Base-by-base conservation (phyloP, 257 asterid species). In the Plantago ovata region DNA sequence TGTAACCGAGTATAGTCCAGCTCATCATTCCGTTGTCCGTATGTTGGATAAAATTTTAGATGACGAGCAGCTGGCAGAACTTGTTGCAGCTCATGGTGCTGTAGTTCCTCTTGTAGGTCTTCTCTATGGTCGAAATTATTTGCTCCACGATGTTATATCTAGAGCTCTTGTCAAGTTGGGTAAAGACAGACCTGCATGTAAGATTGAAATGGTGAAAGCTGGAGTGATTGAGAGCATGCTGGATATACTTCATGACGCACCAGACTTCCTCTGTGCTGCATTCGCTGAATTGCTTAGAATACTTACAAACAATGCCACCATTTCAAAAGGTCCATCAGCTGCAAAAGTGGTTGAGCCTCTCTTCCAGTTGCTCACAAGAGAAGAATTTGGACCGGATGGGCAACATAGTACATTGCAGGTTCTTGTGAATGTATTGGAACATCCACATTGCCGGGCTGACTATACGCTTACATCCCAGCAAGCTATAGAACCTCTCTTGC, bases 171-270 rank as follows among this genome's bases (percentile, higher is more conserved):
- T 93, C 61, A 93, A 93, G 84, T 71, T 93, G 52, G 97, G 96
- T 56, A 93, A 89, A 72, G 97, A 93, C 68, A 79, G 98, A 77
- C 97, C 98, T 48, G 80, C 85, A 6, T 86, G 97, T 69, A 93
- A 93, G 87, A 80, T 84, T 78, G 98, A 93, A 68, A 93, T 93
- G 98, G 96, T 89, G 76, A 93, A 93, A 77, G 93, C 97, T 24
- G 98, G 95, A 32, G 84, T 79, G 18, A 74, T 86, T 33, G 98
- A 86, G 74, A 69, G 91, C 42, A 69, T 77, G 59, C 96, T 93
- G 41, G 94, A 86, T 57, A 86, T 93, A 55, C 89, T 89, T 48
- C 90, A 86, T 11, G 98, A 93, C 65, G 98, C 97, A 46, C 95
- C 98, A 8, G 91, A 89, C 77, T 89, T 86, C 69, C 85, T 89